These are phyloP conservation scores for Nematodospora valgi DNA, from an alignment of 805 yeast genomes.

Conservation along the genomic window DNA sequence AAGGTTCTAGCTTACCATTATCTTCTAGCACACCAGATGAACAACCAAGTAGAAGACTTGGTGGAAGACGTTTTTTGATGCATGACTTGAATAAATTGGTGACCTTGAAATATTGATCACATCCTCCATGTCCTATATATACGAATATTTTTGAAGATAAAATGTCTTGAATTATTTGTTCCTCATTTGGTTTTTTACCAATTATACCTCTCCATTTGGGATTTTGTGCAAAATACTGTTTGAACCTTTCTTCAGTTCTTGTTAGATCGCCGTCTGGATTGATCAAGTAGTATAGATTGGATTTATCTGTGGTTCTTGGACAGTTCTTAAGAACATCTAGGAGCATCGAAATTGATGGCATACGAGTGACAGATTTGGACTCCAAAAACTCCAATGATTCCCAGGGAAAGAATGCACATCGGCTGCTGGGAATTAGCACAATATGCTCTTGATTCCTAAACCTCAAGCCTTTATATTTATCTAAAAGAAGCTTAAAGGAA, in stretches of 20 bases:
- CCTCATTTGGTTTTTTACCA: slow-evolving; percentile 58
- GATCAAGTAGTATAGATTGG: slow-evolving; percentile 45
- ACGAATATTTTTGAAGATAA: slow-evolving; percentile 47
- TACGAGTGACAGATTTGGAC: slow-evolving; percentile 59
- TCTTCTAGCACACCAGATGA: slow-evolving; percentile 70
- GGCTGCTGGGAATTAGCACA: slow-evolving; percentile 65
- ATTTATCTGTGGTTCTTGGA: not conserved
- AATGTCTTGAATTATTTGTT: slow-evolving; percentile 44
- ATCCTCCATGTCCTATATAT: slow-evolving; percentile 95
- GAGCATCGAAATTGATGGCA: slow-evolving; percentile 60
- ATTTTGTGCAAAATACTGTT: slow-evolving; percentile 11
- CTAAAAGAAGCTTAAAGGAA: slow-evolving; percentile 48
- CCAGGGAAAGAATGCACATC: slow-evolving; percentile 82
- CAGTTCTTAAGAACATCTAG: slow-evolving; percentile 27
- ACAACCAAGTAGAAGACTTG: slow-evolving; percentile 78
- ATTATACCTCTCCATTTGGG: slow-evolving; percentile 39
- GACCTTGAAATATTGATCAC: slow-evolving; percentile 74
- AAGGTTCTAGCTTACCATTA: slow-evolving; percentile 60
- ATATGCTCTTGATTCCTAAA: slow-evolving; percentile 43
- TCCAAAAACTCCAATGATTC: slow-evolving; percentile 66
- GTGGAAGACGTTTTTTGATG: slow-evolving; percentile 48
- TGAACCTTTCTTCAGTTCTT: slow-evolving; percentile 58
- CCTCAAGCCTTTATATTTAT: slow-evolving; percentile 14
- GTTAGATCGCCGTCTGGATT: slow-evolving; percentile 81
- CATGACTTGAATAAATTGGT: slow-evolving; percentile 37